Evolutionary conservation across 164 flowering plant genomes (phyloP).

Genomic region (Platanus orientalis): DNA sequence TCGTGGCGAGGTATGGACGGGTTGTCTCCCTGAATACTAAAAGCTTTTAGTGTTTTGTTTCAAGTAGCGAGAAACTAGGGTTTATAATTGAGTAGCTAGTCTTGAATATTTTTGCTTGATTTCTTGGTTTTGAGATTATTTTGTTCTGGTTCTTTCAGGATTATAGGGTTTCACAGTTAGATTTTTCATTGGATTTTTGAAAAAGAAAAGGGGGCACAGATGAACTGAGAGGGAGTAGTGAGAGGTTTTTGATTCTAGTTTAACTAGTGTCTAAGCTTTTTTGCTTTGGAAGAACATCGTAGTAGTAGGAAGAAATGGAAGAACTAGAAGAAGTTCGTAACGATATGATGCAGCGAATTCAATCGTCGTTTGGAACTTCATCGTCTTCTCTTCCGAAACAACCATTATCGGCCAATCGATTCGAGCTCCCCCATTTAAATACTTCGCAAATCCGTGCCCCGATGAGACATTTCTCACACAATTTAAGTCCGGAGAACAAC

Average conservation of each 20-base stretch:
- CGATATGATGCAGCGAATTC: slow-evolving; percentile 52
- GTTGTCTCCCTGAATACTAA: neutral
- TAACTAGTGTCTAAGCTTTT: too few species aligned
- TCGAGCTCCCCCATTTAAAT: slow-evolving; percentile 55
- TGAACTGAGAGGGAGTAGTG: too few species aligned
- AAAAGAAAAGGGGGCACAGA: neutral
- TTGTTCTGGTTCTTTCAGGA: neutral
- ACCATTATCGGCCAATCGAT: slow-evolving; percentile 25
- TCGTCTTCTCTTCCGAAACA: slow-evolving; percentile 42
- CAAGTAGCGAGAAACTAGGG: neutral
- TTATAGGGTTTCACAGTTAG: neutral
- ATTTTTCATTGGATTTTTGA: neutral
- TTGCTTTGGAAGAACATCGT: too few species aligned
- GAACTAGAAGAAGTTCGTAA: slow-evolving; percentile 23
- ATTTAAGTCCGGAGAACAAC: slow-evolving; percentile 35
- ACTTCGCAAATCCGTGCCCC: slow-evolving; percentile 43
- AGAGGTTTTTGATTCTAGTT: neutral
- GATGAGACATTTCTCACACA: slow-evolving; percentile 44
- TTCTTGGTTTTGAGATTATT: neutral
- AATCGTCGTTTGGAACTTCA: slow-evolving; percentile 61
- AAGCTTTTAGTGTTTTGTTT: neutral
- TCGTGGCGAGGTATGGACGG: slow-evolving; percentile 5
- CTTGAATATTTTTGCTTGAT: neutral
- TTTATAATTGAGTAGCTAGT: slow-evolving; percentile 1
- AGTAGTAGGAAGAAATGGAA: too few species aligned